A percentile compares a stretch with the other conserved stretches of the same genome.
phyloP scores from a whole-genome alignment of 2,329 filamentous ascomycete species.

The Colletotrichum echinochloae region DNA sequence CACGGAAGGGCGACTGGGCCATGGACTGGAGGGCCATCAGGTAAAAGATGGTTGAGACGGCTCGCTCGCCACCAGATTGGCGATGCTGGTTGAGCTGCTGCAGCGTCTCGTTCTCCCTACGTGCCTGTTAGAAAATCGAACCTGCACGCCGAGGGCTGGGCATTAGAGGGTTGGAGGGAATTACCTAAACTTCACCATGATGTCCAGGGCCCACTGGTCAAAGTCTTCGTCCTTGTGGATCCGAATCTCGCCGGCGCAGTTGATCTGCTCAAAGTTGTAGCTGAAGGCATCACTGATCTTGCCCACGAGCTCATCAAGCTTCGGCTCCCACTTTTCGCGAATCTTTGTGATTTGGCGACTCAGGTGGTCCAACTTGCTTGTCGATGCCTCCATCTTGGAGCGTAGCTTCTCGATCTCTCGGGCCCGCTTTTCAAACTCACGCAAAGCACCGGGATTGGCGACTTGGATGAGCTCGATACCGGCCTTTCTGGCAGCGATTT shows the following conservation, averaged over 20 bases:
- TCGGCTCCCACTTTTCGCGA: slow-evolving; percentile 83
- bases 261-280: slow-evolving; percentile 94
- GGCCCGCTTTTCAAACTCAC: slow-evolving; percentile 80
- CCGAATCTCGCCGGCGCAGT: slow-evolving; percentile 89
- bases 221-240: slow-evolving; percentile 94
- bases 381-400: slow-evolving; percentile 65
- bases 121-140: slow-evolving; percentile 3
- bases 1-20: slow-evolving; percentile 93
- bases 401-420: slow-evolving; percentile 76
- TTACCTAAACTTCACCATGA: slow-evolving; percentile 94
- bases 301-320: slow-evolving; percentile 79
- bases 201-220: slow-evolving; percentile 92
- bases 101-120: slow-evolving; percentile 81
- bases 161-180: slow-evolving; percentile 45
- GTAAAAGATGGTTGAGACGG: slow-evolving; percentile 98
- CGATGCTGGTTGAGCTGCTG: slow-evolving; percentile 90
- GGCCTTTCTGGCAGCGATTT: slow-evolving; percentile 79
- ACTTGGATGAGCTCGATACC: slow-evolving; percentile 85
- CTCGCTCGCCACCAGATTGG: slow-evolving; percentile 95
- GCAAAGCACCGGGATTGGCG: slow-evolving; percentile 79
- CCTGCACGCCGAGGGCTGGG: not conserved
- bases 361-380: slow-evolving; percentile 66
- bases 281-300: slow-evolving; percentile 92
- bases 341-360: slow-evolving; percentile 72
- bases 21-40: slow-evolving; percentile 97